Evolutionary conservation across 306 rosid species (phyloP), one percentile per base, ranked within the genome.

Genomic region (Cyclanthera cordifolia): DNA sequence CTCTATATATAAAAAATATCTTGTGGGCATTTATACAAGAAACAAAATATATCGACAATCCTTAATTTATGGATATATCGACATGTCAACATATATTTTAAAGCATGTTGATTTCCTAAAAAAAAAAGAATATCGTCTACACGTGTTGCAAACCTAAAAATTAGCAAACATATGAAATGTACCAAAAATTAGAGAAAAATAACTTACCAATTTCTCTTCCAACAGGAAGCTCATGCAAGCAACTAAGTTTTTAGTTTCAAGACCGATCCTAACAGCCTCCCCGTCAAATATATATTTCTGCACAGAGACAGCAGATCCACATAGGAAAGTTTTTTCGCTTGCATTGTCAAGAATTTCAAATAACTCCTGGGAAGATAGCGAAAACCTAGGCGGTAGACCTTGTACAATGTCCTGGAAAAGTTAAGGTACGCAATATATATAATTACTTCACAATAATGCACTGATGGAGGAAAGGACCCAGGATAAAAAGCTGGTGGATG

Each of bases 161-260:
- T 30, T 49, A 16, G 9, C 45, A 63, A 41, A 21, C 67, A 21
- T 20, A 54, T 59, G 56, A 11, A 74, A 11, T 63, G 48, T 72
- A 60, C 30, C n/a, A 24, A 28, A 30, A 12, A 59, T 56, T 46
- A 27, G 47, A 2, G 32, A 30, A 49, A 53, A 61, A 70, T 20
- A 54, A 69, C 17, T 59, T 80, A 88, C 97, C 96, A 91, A 72
- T 67, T 70, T 86, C 83, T 85, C 92, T 72, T 91, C 97, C 68
- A 88, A 77, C 85, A 91, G 69, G 82, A 87, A 91, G 78, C 96
- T 84, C 74, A 85, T 78, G 80, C 90, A 85, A 69, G 96, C 90
- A 80, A 91, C 84, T 57, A 88, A 30, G 76, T 91, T 91, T 65
- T 81, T 89, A 13, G 86, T 81, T 77, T 88, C 91, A 74, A 91